phyloP scores from a whole-genome alignment of 495 filamentous ascomycete genomes.

The Penicillium verhagenii region DNA sequence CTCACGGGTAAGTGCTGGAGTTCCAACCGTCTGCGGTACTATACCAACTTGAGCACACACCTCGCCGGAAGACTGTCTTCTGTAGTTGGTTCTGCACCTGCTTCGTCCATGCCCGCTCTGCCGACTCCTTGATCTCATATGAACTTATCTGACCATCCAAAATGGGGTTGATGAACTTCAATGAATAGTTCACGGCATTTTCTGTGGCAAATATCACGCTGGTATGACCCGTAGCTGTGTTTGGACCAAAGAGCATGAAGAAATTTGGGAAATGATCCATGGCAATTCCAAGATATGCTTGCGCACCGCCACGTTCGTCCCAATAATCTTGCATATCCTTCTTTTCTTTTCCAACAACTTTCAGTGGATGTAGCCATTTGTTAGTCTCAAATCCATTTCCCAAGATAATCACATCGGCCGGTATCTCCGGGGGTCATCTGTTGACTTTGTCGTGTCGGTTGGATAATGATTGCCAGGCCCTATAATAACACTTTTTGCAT shows the following conservation, averaged over 20 bases:
- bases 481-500: constrained; percentile 50
- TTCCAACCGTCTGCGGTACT: constrained; percentile 58
- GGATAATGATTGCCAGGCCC: constrained; percentile 53
- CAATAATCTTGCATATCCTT: constrained; percentile 53
- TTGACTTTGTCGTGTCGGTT: constrained; percentile 25
- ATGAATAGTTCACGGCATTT: constrained; percentile 53
- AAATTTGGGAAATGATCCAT: constrained; percentile 68
- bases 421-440: constrained; percentile 42
- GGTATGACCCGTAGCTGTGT: constrained; percentile 62
- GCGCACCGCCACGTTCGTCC: constrained; percentile 58
- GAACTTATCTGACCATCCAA: constrained; percentile 39
- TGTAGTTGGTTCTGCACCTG: constrained; percentile 53
- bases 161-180: constrained; percentile 45
- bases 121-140: constrained; percentile 50
- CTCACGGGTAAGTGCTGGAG: constrained; percentile 58
- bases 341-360: constrained; percentile 44
- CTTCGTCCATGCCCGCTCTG: constrained; percentile 52
- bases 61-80: constrained; percentile 51
- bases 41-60: constrained; percentile 60
- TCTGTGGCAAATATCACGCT: constrained; percentile 61
- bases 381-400: constrained; percentile 56
- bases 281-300: constrained; percentile 63
- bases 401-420: constrained; percentile 60
- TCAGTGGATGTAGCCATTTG: constrained; percentile 37
- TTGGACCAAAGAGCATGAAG: constrained; percentile 66